Percentiles rank a stretch among this genome's conserved stretches.
These are phyloP conservation scores for Paramyrothecium roridum DNA, from an alignment of 2,329 filamentous ascomycete species.

Conservation along the genomic window DNA sequence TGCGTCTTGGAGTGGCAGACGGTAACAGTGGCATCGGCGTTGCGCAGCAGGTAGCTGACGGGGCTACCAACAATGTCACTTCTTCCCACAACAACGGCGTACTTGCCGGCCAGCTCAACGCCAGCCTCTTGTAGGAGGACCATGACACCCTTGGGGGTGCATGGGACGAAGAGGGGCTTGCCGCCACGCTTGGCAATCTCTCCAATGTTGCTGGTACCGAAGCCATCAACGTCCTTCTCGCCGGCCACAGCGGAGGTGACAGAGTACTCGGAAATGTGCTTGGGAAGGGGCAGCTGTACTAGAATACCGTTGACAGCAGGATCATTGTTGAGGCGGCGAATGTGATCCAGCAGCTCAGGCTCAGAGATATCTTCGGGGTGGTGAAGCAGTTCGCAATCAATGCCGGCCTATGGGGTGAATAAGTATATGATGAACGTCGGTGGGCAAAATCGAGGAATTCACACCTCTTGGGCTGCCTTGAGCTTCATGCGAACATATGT, in stretches of 20 bases:
- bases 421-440: background rate
- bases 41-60: slow-evolving; percentile 91
- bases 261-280: slow-evolving; percentile 83
- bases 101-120: slow-evolving; percentile 81
- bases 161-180: slow-evolving; percentile 83
- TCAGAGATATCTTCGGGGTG: slow-evolving; percentile 80
- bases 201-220: slow-evolving; percentile 90
- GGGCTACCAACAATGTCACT: slow-evolving; percentile 98
- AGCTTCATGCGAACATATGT: slow-evolving; percentile 99
- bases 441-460: slow-evolving; percentile 8
- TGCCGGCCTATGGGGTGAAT: slow-evolving; percentile 65
- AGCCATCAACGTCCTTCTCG: slow-evolving; percentile 97
- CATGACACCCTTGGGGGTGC: slow-evolving; percentile 98
- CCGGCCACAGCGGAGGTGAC: slow-evolving; percentile 88
- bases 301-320: slow-evolving; percentile 84
- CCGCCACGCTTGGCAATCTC: slow-evolving; percentile 96
- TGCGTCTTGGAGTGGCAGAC: slow-evolving; percentile 90
- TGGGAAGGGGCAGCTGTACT: slow-evolving; percentile 87
- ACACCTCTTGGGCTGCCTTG: slow-evolving; percentile 89
- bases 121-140: slow-evolving; percentile 80
- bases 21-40: slow-evolving; percentile 94
- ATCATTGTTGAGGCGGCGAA: slow-evolving; percentile 83
- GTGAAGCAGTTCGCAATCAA: slow-evolving; percentile 81
- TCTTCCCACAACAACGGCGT: slow-evolving; percentile 88
- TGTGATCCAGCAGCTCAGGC: slow-evolving; percentile 78